These are phyloP conservation scores for Vaccinium vitisidaea DNA, from an alignment of 148 eudicot genomes.

Conservation along the genomic window DNA sequence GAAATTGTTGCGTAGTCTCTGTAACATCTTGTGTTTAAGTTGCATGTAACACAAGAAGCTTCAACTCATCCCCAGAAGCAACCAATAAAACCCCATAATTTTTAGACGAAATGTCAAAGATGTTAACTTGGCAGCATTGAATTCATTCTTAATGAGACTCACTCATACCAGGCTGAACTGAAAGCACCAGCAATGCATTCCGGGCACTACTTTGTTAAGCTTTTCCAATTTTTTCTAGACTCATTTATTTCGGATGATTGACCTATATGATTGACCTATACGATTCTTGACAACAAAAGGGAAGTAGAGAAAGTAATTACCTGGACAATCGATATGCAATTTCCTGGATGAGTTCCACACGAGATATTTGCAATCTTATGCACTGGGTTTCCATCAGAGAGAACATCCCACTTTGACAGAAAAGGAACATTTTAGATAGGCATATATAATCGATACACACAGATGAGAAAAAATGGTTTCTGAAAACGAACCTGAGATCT, in stretches of 20 bases:
- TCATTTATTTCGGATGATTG: neutral
- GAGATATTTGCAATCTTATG: slow-evolving; percentile 30
- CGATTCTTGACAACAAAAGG: neutral
- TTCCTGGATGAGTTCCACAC: slow-evolving; percentile 40
- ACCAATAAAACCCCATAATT: neutral
- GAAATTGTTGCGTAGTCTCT: neutral
- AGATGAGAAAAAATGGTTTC: neutral
- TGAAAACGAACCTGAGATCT: slow-evolving; percentile 39
- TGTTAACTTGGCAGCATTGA: neutral
- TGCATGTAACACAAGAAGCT: neutral
- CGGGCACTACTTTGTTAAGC: neutral
- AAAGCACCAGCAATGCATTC: neutral
- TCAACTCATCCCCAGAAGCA: neutral
- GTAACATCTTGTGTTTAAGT: neutral
- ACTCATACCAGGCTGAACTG: neutral
- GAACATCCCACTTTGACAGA: slow-evolving; percentile 51
- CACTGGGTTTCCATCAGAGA: slow-evolving; percentile 33
- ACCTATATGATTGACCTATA: neutral
- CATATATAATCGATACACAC: no score
- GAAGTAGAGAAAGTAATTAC: slow-evolving; percentile 21
- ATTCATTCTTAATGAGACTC: neutral
- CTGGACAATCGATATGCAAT: slow-evolving; percentile 50
- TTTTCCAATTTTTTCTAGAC: neutral
- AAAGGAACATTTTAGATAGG: neutral
- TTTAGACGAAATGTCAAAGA: neutral